These are phyloP conservation scores for Crithidia expoeki DNA, from an alignment of 208 protist species.

Conservation along the genomic window DNA sequence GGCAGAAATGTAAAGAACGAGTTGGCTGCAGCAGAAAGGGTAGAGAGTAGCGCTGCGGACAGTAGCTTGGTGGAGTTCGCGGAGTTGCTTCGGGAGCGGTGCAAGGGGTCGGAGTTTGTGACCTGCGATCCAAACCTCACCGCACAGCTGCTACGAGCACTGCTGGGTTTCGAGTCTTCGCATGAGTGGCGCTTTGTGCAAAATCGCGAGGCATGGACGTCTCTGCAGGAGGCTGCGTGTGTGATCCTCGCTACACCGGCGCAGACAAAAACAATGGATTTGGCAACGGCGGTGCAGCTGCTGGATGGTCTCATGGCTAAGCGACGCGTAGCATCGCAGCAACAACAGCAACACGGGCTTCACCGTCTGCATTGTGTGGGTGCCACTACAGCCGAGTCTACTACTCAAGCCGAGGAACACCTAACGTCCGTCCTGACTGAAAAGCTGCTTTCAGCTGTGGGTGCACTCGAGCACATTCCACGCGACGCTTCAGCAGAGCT, in stretches of 20 bases:
- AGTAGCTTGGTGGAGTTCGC: background rate
- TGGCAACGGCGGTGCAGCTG: background rate
- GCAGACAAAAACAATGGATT: background rate
- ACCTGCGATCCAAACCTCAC: slow-evolving; percentile 1
- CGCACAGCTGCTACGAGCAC: slow-evolving; percentile 13
- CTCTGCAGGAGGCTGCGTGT: slow-evolving; percentile 3
- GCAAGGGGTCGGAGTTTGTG: slow-evolving; percentile 3
- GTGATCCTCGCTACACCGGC: background rate
- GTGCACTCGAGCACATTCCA: background rate
- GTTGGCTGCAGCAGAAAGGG: background rate
- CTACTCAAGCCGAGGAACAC: background rate
- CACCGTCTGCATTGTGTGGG: no score
- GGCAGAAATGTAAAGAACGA: background rate
- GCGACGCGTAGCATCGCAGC: background rate
- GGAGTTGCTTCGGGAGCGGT: slow-evolving; percentile 14
- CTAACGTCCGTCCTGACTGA: background rate
- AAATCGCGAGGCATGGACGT: background rate
- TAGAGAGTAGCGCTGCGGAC: background rate
- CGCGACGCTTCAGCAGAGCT: background rate
- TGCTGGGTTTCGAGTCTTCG: slow-evolving; percentile 5
- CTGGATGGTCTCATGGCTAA: background rate
- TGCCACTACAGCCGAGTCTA: background rate
- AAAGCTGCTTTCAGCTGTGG: background rate
- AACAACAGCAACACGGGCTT: background rate
- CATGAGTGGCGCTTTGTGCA: background rate